These are phyloP conservation scores for Blastobotrys ciferrii DNA, from an alignment of 1,139 yeast species.

Conservation along the genomic window DNA sequence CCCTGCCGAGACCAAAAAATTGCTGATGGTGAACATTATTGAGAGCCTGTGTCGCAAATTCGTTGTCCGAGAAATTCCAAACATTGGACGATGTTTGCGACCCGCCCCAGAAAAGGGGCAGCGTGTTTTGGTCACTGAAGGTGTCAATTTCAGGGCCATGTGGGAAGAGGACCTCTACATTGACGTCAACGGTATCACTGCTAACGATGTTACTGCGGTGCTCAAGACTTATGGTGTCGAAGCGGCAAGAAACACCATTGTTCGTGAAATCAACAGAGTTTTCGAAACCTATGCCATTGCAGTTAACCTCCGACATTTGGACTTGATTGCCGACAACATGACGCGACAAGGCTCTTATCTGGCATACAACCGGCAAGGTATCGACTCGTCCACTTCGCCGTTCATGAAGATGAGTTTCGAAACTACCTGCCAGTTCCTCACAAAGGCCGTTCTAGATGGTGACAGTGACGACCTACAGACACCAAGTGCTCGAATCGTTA, in stretches of 20 bases:
- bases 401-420: conserved; percentile 99
- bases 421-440: conserved; percentile 95
- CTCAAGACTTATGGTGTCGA: conserved; percentile 94
- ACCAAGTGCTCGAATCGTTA: conserved; percentile 92
- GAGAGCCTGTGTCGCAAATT: conserved; percentile 88
- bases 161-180: conserved; percentile 96
- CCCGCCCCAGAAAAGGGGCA: conserved; percentile 61
- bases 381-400: conserved; percentile 91
- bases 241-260: conserved; percentile 97
- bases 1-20: conserved; percentile 83
- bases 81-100: conserved; percentile 89
- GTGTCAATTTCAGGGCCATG: conserved; percentile 96
- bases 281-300: conserved; percentile 95
- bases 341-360: conserved; percentile 96
- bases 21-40: conserved; percentile 94
- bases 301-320: conserved; percentile 91
- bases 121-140: conserved; percentile 88
- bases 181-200: conserved; percentile 80
- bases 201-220: conserved; percentile 92
- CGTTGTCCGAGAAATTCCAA: conserved; percentile 89
- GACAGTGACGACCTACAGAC: conserved; percentile 85
- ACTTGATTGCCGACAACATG: conserved; percentile 98
- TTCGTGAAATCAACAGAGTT: conserved; percentile 91
- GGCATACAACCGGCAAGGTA: conserved; percentile 98
- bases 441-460: conserved; percentile 92